Evolutionary conservation across 176 grass and related monocot species (phyloP).

Genomic region (Metroxylon sagu): DNA sequence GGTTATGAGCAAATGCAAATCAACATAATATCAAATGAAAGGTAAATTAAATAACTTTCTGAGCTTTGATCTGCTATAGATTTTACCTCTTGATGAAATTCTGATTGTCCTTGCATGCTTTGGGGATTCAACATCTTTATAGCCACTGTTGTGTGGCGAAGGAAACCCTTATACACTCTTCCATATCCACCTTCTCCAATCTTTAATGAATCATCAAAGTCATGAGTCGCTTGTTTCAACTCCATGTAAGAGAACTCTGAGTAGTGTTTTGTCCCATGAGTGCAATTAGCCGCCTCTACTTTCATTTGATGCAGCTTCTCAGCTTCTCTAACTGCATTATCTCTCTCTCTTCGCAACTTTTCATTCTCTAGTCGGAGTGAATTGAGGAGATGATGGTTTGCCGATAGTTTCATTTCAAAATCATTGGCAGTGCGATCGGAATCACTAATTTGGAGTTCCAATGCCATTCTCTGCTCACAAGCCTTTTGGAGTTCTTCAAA

Average conservation of each 20-base stretch:
- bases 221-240: conserved; percentile 48
- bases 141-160: conserved; percentile 46
- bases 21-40: too few species aligned
- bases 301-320: conserved; percentile 30
- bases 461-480: conserved; percentile 21
- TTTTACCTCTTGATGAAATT: conserved; percentile 67
- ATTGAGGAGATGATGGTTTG: not conserved
- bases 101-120: conserved; percentile 35
- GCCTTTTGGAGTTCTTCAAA: conserved; percentile 32
- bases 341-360: conserved; percentile 27
- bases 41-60: too few species aligned
- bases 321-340: conserved; percentile 43
- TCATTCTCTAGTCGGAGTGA: conserved; percentile 31
- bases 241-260: conserved; percentile 43
- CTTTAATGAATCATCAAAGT: conserved; percentile 46
- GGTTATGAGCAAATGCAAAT: too few species aligned
- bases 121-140: conserved; percentile 61
- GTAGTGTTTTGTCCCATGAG: conserved; percentile 10
- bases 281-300: conserved; percentile 15
- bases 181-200: conserved; percentile 69
- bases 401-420: not conserved
- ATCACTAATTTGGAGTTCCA: conserved; percentile 33
- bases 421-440: conserved; percentile 33
- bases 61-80: too few species aligned
- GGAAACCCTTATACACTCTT: conserved; percentile 60